phyloP scores from a whole-genome alignment of 2,329 filamentous ascomycete species.

The Colletotrichum sp. region DNA sequence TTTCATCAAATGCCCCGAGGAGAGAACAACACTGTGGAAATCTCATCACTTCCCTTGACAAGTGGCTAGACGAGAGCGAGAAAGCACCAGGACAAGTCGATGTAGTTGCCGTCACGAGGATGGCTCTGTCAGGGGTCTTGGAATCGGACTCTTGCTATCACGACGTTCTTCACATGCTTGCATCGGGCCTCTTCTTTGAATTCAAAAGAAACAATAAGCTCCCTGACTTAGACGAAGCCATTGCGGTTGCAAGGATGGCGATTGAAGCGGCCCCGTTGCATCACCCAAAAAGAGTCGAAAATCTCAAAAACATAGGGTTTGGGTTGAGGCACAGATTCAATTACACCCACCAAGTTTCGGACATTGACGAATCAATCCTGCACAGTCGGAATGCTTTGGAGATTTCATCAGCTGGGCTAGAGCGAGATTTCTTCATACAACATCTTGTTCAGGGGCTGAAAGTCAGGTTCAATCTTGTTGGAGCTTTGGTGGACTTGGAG shows the following conservation, averaged over 20 bases:
- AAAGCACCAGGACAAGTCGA: not conserved
- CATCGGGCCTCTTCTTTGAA: fast-evolving
- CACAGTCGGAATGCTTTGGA: not conserved
- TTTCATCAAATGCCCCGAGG: fast-evolving
- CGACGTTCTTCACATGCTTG: not conserved
- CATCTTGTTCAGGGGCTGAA: not conserved
- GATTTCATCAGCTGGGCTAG: fast-evolving
- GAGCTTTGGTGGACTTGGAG: not conserved
- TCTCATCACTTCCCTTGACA: not conserved
- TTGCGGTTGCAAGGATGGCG: not conserved
- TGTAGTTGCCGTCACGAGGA: not conserved
- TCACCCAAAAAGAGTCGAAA: fast-evolving
- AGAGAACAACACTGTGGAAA: not conserved
- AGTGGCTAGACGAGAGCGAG: not conserved
- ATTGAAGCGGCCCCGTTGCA: not conserved
- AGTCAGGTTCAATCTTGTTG: not conserved
- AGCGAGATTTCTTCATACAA: fast-evolving
- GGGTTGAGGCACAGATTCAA: not conserved
- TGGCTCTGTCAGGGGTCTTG: not conserved
- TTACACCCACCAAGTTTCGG: fast-evolving
- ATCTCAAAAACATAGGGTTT: not conserved
- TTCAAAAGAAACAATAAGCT: not conserved
- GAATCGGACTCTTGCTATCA: not conserved
- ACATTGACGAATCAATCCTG: not conserved
- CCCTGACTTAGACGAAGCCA: not conserved